Base-by-base conservation (phyloP, 1,139 yeast species). In the Kodamaea alishanica region DNA sequence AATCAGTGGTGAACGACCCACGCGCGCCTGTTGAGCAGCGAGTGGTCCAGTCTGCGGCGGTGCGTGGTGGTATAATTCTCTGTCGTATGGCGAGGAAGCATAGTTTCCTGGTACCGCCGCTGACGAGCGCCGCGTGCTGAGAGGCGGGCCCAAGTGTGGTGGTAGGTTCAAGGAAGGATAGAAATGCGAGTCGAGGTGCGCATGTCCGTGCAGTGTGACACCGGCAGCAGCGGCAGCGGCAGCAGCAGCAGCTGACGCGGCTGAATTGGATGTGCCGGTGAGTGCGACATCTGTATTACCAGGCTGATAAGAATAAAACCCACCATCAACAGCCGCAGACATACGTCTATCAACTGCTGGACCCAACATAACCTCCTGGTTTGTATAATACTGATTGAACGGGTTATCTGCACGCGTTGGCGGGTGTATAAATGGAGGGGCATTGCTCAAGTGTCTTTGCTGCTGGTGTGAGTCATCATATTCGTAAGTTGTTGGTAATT, bases 401-500 rank as follows among this genome's bases (percentile, higher is more conserved):
- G 77, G 77, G 44, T 71, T 71, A 40, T 67, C 77, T 1, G 70
- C 75, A 35, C 77, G 58, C 0, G 75, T 65, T 4, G 77, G 77
- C 7, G 77, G 76, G 34, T 67, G 67, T 20, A 69, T 58, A 41
- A 56, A 62, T 9, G 69, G 70, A 1, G 65, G 62, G 1, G 50
- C 54, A 10, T 49, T 46, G 20, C 20, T 15, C 22, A 43, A 30
- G 24, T 48, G 56, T 33, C 40, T 38, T 28, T 52, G 52, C 32
- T 49, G 54, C 10, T 37, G 44, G 11, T 40, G 47, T 33, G 44
- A 48, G 25, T 44, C 50, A 22, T 61, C 69, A 40, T 67, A 54
- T 52, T 77, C 81, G 50, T 73, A 76, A 1, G 82, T 77, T 3
- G 75, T 69, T 24, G 81, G 79, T 12, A 76, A 58, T 43, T 69